Evolutionary conservation across 2,329 filamentous ascomycete species (phyloP), one percentile per base, ranked within the genome.

Genomic region (Tolypocladium ovalisporum): DNA sequence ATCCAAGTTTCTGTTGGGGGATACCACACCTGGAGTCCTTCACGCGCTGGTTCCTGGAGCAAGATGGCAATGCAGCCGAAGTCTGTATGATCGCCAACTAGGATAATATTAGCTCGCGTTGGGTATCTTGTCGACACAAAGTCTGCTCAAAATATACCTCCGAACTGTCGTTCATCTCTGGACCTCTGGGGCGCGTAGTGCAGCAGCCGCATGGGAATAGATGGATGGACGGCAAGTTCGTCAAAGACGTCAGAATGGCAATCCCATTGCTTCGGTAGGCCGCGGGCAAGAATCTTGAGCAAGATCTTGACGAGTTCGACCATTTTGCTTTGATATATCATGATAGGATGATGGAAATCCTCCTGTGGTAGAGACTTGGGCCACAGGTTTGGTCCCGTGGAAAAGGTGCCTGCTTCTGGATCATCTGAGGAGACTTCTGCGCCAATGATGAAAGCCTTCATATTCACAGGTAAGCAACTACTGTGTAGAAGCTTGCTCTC

Each of bases 61-160:
- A 70, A 60, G 10, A 70, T 61, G 2, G 68, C 57, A 32, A 70
- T 58, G 44, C 62, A 60, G 17, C 67, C 65, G 51, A 70, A 68
- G 56, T 69, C 67, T 24, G 67, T 69, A 55, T 69, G 67, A 57
- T 64, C 67, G 34, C 63, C 66, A 51, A 67, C 66, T 66, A 10
- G 15, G 13, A 47, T 6, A 3, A 12, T 17, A 12, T 54, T 1
- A 54, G 52, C 22, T 27, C 22, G 15, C 6, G 8, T 1, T 13
- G 22, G 1, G 7, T 4, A 24, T 2, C 2, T 9, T 6, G 5
- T 8, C 22, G 12, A 27, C 12, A 17, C 3, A 4, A 1, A 8
- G 3, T 2, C n/a, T 47, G 3, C 6, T 17, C 6, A 4, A 2
- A 15, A 10, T 39, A 32, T 54, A 58, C 57, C 57, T 55, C 66